These are phyloP conservation scores for Austroboletus sp. DNA, from an alignment of 1,284 basidiomycete genomes.

Conservation along the genomic window DNA sequence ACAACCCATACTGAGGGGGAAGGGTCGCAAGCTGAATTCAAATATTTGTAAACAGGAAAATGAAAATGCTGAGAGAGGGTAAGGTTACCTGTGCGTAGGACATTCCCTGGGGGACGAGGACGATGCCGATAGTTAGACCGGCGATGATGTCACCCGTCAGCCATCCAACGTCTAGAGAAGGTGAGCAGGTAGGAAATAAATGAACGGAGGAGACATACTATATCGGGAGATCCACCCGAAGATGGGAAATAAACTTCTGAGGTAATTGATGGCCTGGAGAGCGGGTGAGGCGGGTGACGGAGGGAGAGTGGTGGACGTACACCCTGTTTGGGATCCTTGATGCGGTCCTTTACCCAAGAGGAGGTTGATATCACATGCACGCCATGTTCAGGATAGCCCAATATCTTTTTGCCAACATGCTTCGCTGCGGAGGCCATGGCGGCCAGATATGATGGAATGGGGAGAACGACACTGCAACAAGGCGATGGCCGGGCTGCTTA, in stretches of 20 bases:
- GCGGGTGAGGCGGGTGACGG: slow-evolving; percentile 7
- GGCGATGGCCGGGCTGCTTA: neutral
- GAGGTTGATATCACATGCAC: slow-evolving; percentile 52
- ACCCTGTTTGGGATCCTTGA: slow-evolving; percentile 40
- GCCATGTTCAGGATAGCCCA: slow-evolving; percentile 54
- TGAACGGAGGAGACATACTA: slow-evolving; percentile 44
- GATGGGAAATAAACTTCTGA: slow-evolving; percentile 75
- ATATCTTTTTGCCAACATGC: slow-evolving; percentile 50
- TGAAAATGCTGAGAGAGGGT: neutral
- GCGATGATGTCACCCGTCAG: slow-evolving; percentile 78
- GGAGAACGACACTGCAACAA: neutral
- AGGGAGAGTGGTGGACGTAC: slow-evolving; percentile 35
- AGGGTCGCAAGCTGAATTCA: slow-evolving; percentile 71
- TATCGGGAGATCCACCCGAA: slow-evolving; percentile 78
- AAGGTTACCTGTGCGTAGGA: slow-evolving; percentile 62
- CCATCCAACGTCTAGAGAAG: slow-evolving; percentile 58
- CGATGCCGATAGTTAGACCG: slow-evolving; percentile 85
- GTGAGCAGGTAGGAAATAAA: neutral
- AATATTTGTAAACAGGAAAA: neutral
- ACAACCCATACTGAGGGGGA: slow-evolving; percentile 83
- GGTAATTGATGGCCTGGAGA: slow-evolving; percentile 53
- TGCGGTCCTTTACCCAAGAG: slow-evolving; percentile 45
- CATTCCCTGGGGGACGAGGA: slow-evolving; percentile 86
- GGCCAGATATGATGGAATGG: neutral
- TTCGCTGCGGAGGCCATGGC: slow-evolving; percentile 43